Base-by-base conservation (phyloP, 2,329 filamentous ascomycete genomes). In the Microcera coccophila region DNA sequence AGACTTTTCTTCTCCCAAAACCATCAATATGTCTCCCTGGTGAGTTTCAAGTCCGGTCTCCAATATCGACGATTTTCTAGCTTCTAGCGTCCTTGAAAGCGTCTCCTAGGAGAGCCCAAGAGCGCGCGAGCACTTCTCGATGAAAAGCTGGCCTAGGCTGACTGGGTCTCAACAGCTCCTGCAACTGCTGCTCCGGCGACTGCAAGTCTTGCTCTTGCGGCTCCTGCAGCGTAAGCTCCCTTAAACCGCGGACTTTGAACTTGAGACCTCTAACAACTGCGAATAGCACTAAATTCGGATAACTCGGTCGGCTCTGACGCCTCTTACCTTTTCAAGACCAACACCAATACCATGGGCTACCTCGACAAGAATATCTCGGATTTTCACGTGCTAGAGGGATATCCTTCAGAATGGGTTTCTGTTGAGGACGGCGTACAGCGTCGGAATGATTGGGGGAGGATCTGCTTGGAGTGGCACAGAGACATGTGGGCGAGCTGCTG, bases 1-100 rank as follows among this genome's bases (percentile, higher is more conserved):
- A 58, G 53, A 44, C 33, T 22, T 47, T 54, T 49, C 47, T 56
- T 53, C 50, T 36, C 35, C 39, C 50, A 54, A 35, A 47, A 53
- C 34, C 44, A 54, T 58, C 54, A 59, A 50, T 29, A 59, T 59
- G 57, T 48, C 57, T 59, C 57, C 56, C 51, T 59, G 56, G 56
- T 59, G 45, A 56, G 56, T 44, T 17, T 21, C 18, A 33, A 4
- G 37, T 31, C n/a, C 15, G 20, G 15, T 5, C 14, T 17, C 35
- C 43, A 34, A 17, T 31, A 24, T 36, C 4, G 17, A 20, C 24
- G 24, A 36, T 44, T 18, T 20, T n/a, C n/a, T n/a, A n/a, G n/a
- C n/a, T n/a, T n/a, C n/a, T n/a, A n/a, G n/a, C n/a, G n/a, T 41
- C 41, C 4, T 38, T 14, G 24, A 39, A 19, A 45, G 21, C 12